Evolutionary conservation across 2,329 filamentous ascomycete genomes (phyloP).

Genomic region (Xylariaceae sp.): DNA sequence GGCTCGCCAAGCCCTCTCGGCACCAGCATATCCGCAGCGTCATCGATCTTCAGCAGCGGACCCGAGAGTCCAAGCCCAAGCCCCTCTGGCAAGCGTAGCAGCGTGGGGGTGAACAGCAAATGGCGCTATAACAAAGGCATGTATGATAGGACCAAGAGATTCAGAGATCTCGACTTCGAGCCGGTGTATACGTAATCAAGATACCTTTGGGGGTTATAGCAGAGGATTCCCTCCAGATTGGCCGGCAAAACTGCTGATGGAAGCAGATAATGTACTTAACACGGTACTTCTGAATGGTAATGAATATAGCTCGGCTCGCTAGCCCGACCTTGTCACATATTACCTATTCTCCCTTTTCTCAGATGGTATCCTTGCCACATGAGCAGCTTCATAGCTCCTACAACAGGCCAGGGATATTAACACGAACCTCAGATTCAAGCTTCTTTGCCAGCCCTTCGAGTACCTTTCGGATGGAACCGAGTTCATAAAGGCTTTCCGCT

Average conservation of each 20-base stretch:
- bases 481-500: no score
- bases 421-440: not conserved
- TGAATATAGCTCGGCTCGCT: not conserved
- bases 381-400: not conserved
- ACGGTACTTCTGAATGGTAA: not conserved
- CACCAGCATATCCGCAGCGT: constrained; percentile 39
- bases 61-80: constrained; percentile 65
- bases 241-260: not conserved
- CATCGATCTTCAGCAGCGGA: constrained; percentile 49
- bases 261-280: constrained; percentile 1
- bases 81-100: constrained; percentile 63
- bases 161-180: constrained; percentile 12
- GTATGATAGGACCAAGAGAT: constrained; percentile 13
- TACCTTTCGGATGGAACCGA: not conserved
- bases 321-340: not conserved
- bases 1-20: constrained; percentile 53
- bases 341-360: not conserved
- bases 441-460: not conserved
- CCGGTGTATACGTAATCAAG: constrained; percentile 12
- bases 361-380: not conserved
- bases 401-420: not conserved
- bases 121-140: constrained; percentile 85
- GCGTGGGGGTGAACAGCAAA: constrained; percentile 80
- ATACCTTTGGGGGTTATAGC: not conserved
- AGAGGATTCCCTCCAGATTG: not conserved